phyloP scores from a whole-genome alignment of 768 basidiomycete species.

The Boletales sp. region DNA sequence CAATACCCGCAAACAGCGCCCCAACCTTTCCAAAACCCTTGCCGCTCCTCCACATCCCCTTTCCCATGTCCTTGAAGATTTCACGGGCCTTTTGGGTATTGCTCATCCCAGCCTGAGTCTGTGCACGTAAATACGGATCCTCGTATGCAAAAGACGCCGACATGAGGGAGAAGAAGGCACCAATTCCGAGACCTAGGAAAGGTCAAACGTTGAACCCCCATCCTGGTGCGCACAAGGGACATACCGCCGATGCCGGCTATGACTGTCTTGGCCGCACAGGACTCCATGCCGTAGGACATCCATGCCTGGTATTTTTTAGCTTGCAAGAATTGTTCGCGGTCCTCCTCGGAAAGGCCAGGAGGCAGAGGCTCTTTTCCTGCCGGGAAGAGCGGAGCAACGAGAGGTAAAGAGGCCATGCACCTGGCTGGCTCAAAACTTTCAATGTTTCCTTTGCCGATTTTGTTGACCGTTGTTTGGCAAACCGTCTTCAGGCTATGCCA shows the following conservation, averaged over 20 bases:
- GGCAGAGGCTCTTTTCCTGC: conserved; percentile 88
- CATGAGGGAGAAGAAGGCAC: conserved; percentile 96
- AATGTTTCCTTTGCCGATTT: background rate
- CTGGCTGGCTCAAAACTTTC: too few species aligned
- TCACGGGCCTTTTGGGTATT: conserved; percentile 76
- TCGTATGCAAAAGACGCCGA: conserved; percentile 93
- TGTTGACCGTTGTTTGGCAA: conserved; percentile 20
- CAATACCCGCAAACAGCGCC: conserved; percentile 89
- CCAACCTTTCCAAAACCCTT: conserved; percentile 95
- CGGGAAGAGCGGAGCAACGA: conserved; percentile 71
- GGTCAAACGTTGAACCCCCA: background rate
- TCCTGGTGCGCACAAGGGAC: conserved; percentile 21
- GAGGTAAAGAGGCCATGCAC: conserved; percentile 26
- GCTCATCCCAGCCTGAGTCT: conserved; percentile 51
- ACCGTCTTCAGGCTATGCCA: too few species aligned
- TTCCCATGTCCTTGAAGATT: conserved; percentile 93
- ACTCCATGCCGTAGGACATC: conserved; percentile 74
- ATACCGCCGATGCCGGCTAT: conserved; percentile 81
- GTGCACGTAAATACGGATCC: conserved; percentile 77
- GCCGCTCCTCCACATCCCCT: conserved; percentile 84
- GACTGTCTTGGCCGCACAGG: conserved; percentile 78
- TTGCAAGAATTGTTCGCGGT: conserved; percentile 61
- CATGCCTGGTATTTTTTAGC: conserved; percentile 75
- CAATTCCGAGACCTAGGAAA: conserved; percentile 76
- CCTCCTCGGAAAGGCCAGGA: conserved; percentile 77